A percentile compares a stretch with the other conserved stretches of the same genome.
phyloP scores from a whole-genome alignment of 1,284 basidiomycete genomes.

The Anthracocystis setariae region DNA sequence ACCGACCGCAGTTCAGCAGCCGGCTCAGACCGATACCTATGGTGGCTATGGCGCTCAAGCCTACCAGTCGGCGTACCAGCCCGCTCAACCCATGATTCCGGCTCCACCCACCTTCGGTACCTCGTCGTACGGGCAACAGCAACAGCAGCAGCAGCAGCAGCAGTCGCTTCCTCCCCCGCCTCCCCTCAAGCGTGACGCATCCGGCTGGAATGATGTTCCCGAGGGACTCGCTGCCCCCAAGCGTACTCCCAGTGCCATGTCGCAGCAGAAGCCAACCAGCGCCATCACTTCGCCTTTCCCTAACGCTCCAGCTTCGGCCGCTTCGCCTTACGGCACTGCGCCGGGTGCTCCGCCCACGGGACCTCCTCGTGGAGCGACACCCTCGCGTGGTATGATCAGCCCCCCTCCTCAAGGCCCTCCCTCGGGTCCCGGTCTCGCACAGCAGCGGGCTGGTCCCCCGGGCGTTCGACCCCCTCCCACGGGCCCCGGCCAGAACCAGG shows the following conservation, averaged over 20 bases:
- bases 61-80: constrained; percentile 67
- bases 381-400: constrained; percentile 68
- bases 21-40: constrained; percentile 32
- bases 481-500: constrained; percentile 21
- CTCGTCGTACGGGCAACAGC: constrained; percentile 31
- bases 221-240: constrained; percentile 63
- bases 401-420: constrained; percentile 46
- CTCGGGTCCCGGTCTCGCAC: constrained; percentile 34
- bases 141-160: constrained; percentile 43
- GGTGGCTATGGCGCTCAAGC: constrained; percentile 30
- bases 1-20: constrained; percentile 27
- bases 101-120: constrained; percentile 68
- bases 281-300: constrained; percentile 88
- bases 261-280: constrained; percentile 40
- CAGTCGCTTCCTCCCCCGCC: constrained; percentile 67
- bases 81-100: constrained; percentile 58
- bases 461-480: constrained; percentile 39
- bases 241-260: constrained; percentile 56
- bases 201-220: constrained; percentile 93
- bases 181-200: constrained; percentile 74
- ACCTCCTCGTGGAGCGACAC: constrained; percentile 58
- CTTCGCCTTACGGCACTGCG: constrained; percentile 35
- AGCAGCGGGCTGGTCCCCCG: constrained; percentile 38
- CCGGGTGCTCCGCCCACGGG: constrained; percentile 62
- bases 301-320: constrained; percentile 70